Percentiles rank a stretch among this genome's conserved stretches.
phyloP scores from a whole-genome alignment of 1,139 yeast genomes.

The Pneumocystis murina region DNA sequence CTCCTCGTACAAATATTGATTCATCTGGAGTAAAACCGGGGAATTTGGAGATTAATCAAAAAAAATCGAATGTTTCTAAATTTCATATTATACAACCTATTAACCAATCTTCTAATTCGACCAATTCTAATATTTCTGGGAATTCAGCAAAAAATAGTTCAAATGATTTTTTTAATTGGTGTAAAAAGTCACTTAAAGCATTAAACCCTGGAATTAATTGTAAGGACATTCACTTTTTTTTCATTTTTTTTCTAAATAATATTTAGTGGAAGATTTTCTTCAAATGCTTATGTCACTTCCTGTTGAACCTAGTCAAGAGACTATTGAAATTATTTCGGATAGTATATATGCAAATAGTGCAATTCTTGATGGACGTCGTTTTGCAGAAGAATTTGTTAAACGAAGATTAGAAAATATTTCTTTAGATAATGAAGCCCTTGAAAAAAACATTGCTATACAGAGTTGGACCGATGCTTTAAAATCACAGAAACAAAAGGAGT shows the following conservation, averaged over 20 bases:
- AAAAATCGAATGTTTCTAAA: not conserved
- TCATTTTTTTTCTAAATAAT: not conserved
- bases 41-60: not conserved
- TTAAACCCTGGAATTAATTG: constrained; percentile 52
- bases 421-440: constrained; percentile 14
- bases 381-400: constrained; percentile 77
- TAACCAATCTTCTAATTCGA: not conserved
- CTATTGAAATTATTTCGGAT: constrained; percentile 77
- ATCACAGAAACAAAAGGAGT: constrained; percentile 26
- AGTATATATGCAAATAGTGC: constrained; percentile 82
- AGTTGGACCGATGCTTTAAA: constrained; percentile 26
- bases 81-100: not conserved
- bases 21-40: not conserved
- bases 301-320: constrained; percentile 38
- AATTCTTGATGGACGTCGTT: constrained; percentile 88
- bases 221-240: not conserved
- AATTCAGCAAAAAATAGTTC: constrained; percentile 7
- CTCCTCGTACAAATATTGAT: not conserved
- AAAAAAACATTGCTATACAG: constrained; percentile 10
- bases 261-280: constrained; percentile 47
- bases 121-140: not conserved
- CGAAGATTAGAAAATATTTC: constrained; percentile 40
- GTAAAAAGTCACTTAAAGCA: constrained; percentile 56
- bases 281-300: constrained; percentile 74
- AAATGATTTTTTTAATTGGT: constrained; percentile 72